Evolutionary conservation across 2,329 filamentous ascomycete genomes (phyloP), one percentile per base, ranked within the genome.

Genomic region (Aspergillus sp.): DNA sequence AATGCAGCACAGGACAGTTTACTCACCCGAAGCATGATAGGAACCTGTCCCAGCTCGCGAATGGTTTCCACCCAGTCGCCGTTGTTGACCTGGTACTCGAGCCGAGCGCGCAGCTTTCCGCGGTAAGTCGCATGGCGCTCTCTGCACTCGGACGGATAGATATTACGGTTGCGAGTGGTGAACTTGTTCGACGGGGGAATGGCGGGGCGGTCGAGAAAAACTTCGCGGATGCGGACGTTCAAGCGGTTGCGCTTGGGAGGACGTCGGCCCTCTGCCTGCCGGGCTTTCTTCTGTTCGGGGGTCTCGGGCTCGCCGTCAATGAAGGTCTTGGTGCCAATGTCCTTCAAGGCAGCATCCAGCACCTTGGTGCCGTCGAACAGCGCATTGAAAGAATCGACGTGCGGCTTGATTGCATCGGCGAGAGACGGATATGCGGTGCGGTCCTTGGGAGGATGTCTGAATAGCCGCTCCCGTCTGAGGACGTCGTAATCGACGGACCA

Each of bases 341-440:
- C 94, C 66, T 83, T 84, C 55, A 97, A 72, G 11, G 82, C 91
- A 59, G 90, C 85, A 46, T 88, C 83, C 49, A 99, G 71, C 48
- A 87, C 77, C 49, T 89, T 90, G 72, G 87, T 81, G 52, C 81
- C 79, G 30, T 85, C 83, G 68, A 96, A 95, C 45, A 97, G 80
- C 48, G 86, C 86, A 77, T 99, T 96, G 83, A 96, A 99, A 6
- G 94, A 94, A 66, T 96, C 87, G 63, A 97, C 88, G 73, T 99
- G 94, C 46, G 94, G 94, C 60, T 89, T 82, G 54, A 97, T 86
- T n/a, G 93, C 89, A 55, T 83, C 82, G 64, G 92, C 87, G 45
- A 99, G 83, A 19, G 88, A 82, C 13, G 94, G 94, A 67, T 95
- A 97, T 53, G 93, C 90, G 9, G 88, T 88, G 62, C 84, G 87